Base-by-base conservation (phyloP, 2,329 filamentous ascomycete genomes). In the Monosporascus sp. region DNA sequence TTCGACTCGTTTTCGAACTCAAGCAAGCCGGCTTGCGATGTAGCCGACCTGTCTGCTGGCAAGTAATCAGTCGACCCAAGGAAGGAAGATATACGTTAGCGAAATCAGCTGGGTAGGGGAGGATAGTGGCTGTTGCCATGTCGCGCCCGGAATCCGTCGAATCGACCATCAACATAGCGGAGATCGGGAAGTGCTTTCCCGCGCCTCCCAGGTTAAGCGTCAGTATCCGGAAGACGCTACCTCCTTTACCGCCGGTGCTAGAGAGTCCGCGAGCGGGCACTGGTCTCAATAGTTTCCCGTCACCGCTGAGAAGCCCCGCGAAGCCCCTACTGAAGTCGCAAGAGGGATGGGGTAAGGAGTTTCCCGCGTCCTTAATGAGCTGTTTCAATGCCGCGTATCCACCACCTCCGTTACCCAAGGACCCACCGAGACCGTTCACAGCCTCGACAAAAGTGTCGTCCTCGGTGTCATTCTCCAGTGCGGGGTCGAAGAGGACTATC, bases 361-460 rank as follows among this genome's bases (percentile, higher is more conserved):
- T 31, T 18, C 48, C 18, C n/a, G 48, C 15, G 20, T 22, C 5
- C 24, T 39, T n/a, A 18, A 49, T 14, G 11, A 41, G 25, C 31
- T 42, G 15, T 15, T 46, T 46, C 24, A 46, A 25, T 7, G 20
- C 42, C 14, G 14, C 42, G 20, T 3, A 6, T 5, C 54, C 58
- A 5, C 57, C 60, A 22, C 54, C 51, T 18, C 58, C 62, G 44
- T 39, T 61, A 56, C 51, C 60, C 14, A 62, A 60, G 31, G 61
- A 63, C 38, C 53, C 51, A 49, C 47, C 49, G n/a, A 54, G 63
- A 47, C 68, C 65, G 5, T 60, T 64, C 45, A 68, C 69, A 2
- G 60, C 64, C 18, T 71, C 71, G n/a, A 69, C 67, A 3, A 70
- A 60, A 36, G 57, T 68, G 5, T 74, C 72, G 1, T 70, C 68